These are phyloP conservation scores for Evernia prunastri DNA, from an alignment of 495 filamentous ascomycete species.

Conservation along the genomic window DNA sequence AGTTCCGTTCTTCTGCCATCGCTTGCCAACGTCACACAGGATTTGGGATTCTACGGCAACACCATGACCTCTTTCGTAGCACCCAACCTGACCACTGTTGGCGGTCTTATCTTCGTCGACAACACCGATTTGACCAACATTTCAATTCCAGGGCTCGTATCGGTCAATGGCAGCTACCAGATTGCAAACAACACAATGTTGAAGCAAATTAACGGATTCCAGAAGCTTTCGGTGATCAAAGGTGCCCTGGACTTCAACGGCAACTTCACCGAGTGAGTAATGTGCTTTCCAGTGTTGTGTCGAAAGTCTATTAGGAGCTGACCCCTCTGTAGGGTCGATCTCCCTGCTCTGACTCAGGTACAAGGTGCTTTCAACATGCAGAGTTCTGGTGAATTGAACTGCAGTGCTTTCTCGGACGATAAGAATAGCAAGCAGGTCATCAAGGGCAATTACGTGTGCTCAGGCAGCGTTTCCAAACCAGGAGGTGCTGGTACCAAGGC, in stretches of 20 bases:
- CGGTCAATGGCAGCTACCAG: conserved; percentile 68
- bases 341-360: conserved; percentile 67
- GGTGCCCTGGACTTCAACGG: conserved; percentile 89
- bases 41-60: conserved; percentile 79
- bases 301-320: conserved; percentile 1
- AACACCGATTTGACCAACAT: conserved; percentile 74
- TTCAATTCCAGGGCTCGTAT: conserved; percentile 58
- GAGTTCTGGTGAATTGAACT: conserved; percentile 57
- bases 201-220: conserved; percentile 55
- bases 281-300: conserved; percentile 3
- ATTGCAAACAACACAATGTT: conserved; percentile 84
- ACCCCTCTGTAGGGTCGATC: conserved; percentile 50
- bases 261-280: conserved; percentile 71
- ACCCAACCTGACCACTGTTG: conserved; percentile 73
- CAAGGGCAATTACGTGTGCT: conserved; percentile 58
- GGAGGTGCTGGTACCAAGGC: conserved; percentile 40
- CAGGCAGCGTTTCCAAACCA: conserved; percentile 34
- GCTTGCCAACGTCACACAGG: conserved; percentile 67
- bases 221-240: conserved; percentile 56
- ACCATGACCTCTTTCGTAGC: conserved; percentile 59
- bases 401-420: conserved; percentile 40
- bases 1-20: conserved; percentile 66
- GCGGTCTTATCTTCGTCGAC: conserved; percentile 71
- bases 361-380: conserved; percentile 82
- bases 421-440: conserved; percentile 43